Base-by-base conservation (phyloP, 345 rosid species). In the Populus nigra region DNA sequence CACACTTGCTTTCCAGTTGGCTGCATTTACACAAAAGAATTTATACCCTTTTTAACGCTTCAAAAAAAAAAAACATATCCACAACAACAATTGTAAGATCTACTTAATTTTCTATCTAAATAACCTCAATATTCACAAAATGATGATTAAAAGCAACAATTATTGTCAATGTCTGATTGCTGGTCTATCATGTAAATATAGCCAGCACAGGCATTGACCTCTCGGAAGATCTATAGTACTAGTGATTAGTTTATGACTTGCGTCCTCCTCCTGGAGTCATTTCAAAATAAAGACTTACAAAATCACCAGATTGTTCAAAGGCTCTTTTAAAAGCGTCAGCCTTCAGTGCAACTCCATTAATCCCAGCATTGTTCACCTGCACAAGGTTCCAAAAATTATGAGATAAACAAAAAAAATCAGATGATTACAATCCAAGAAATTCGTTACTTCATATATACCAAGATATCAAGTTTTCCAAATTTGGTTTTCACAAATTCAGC, bases 351-450 rank as follows among this genome's bases (percentile, higher is more conserved):
- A 15, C 2, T 25, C 85, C 86, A 38, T 12, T 3, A 25, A 83
- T 66, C 27, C 86, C 90, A 2, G 86, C 86, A 78, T 85, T 86
- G 74, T 86, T 89, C 62, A 89, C 90, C 92, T 89, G 77, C 68
- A 70, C 83, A 35, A 27, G 15, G 11, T 59, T 33, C 3, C 11
- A 57, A 71, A 33, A 17, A 50, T 13, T 33, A n/a, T 55, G 13
- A 17, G 8, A 55, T 1, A 6, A 22, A 49, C n/a, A n/a, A 11
- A 72, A 8, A 50, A 27, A 43, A 33, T 22, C 13, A 1, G 22
- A 25, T 17, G 39, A 49, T 35, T 10, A 17, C 22, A 10, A 20
- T 8, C 36, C 63, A 22, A 29, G 35, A 7, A 15, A 13, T 13
- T 31, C 39, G 20, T 36, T 33, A 17, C 12, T 13, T 45, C 35